Conservation (phyloP, 2,329 filamentous ascomycete genomes). For the Berkeleyomyces basicola region DNA sequence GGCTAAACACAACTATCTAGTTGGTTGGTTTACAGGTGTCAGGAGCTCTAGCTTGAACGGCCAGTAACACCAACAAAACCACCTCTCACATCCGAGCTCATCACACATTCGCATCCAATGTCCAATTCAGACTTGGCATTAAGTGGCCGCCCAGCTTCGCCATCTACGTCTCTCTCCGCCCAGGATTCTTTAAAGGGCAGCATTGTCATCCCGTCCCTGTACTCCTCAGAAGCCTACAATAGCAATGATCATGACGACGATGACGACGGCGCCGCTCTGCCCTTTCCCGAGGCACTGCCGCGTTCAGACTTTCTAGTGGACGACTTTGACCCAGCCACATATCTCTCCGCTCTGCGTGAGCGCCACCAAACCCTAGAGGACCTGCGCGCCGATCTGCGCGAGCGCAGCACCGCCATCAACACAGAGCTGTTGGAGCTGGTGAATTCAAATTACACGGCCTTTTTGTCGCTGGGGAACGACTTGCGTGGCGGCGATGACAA, state of each 20-base stretch:
- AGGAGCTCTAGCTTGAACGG: background rate
- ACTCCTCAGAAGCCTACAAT: constrained; percentile 19
- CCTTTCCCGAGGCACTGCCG: constrained; percentile 73
- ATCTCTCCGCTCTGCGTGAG: constrained; percentile 61
- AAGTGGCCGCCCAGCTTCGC: constrained; percentile 3
- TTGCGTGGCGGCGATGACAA: constrained; percentile 78
- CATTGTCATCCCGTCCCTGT: constrained; percentile 6
- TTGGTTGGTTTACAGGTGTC: background rate
- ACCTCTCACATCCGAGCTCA: background rate
- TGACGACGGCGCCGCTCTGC: constrained; percentile 54
- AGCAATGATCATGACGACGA: constrained; percentile 29
- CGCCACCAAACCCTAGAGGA: constrained; percentile 95
- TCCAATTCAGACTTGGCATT: constrained; percentile 1
- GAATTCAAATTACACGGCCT: constrained; percentile 87
- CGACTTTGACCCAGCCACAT: constrained; percentile 62
- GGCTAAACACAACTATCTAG: background rate
- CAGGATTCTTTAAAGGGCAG: constrained; percentile 5
- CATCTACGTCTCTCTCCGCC: constrained; percentile 8
- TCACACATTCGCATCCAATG: background rate
- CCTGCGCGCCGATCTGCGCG: constrained; percentile 67
- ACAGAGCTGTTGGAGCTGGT: constrained; percentile 86
- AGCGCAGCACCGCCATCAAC: constrained; percentile 62
- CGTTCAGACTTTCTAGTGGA: constrained; percentile 66
- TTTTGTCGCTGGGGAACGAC: constrained; percentile 66
- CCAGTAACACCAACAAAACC: background rate